phyloP scores from a whole-genome alignment of 2,329 filamentous ascomycete species.

The Fusarium protoensiforme region DNA sequence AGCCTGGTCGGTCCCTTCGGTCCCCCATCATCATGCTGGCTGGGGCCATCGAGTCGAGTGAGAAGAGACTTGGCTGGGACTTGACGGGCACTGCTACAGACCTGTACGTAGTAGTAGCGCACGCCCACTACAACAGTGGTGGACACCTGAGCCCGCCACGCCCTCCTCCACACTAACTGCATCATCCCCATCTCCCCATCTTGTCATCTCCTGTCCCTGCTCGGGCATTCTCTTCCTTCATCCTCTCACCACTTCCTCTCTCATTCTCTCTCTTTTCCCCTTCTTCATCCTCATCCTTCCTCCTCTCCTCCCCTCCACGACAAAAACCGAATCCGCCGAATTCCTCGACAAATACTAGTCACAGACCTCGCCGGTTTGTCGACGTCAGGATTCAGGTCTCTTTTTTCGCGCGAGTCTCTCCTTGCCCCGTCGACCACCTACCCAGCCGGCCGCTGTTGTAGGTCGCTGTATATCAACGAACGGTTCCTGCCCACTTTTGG shows the following conservation, averaged over 20 bases:
- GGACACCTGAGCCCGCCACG: constrained; percentile 37
- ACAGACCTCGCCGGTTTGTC: constrained; percentile 47
- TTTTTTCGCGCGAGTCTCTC: constrained; percentile 47
- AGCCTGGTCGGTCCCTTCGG: not conserved
- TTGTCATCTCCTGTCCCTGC: constrained; percentile 34
- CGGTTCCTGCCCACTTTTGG: constrained; percentile 21
- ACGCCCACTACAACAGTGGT: constrained; percentile 26
- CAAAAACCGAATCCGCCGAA: constrained; percentile 51
- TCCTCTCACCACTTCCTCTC: constrained; percentile 38
- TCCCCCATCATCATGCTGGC: not conserved
- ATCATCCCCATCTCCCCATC: constrained; percentile 43
- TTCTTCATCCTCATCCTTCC: constrained; percentile 35
- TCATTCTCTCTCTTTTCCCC: constrained; percentile 32
- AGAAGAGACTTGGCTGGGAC: constrained; percentile 17
- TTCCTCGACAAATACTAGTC: constrained; percentile 48
- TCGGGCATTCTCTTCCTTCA: constrained; percentile 35
- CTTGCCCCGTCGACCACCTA: constrained; percentile 41
- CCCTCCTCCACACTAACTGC: constrained; percentile 42
- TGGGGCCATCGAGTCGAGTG: not conserved
- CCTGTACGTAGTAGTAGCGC: constrained; percentile 1
- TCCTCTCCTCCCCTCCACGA: constrained; percentile 43
- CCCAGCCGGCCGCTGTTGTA: constrained; percentile 42
- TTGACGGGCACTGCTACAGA: constrained; percentile 32
- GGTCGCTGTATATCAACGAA: constrained; percentile 35
- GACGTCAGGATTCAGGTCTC: constrained; percentile 46